A percentile compares a stretch with the other conserved stretches of the same genome.
phyloP scores from a whole-genome alignment of 78 protist species.

The Thecamonas trahens region DNA sequence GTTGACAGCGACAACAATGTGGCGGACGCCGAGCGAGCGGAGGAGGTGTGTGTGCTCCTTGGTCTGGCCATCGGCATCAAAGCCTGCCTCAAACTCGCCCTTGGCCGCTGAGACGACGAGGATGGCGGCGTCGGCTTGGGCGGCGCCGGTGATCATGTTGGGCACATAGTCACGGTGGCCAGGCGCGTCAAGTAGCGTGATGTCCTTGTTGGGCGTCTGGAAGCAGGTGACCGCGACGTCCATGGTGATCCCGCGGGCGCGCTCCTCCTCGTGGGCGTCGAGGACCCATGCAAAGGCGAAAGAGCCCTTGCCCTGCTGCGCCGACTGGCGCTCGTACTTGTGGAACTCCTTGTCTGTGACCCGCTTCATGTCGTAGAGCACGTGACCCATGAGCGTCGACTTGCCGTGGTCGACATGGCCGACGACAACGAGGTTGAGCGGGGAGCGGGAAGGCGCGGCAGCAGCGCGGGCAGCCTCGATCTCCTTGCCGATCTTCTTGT shows the following conservation, averaged over 20 bases:
- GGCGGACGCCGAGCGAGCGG: conserved; percentile 74
- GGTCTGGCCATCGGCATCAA: conserved; percentile 86
- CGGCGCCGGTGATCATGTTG: conserved; percentile 88
- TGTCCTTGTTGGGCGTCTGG: conserved; percentile 38
- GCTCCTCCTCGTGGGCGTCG: conserved; percentile 72
- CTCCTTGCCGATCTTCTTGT: too few relatives aligned
- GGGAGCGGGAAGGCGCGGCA: too few relatives aligned
- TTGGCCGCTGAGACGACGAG: conserved; percentile 75
- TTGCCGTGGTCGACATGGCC: conserved; percentile 93
- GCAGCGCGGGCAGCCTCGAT: too few relatives aligned
- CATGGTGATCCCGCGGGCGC: conserved; percentile 86
- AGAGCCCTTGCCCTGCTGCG: conserved; percentile 80
- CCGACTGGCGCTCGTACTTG: conserved; percentile 77
- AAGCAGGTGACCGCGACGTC: conserved; percentile 74
- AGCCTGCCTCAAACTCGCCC: conserved; percentile 90
- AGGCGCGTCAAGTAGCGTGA: conserved; percentile 97
- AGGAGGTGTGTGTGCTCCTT: conserved; percentile 86
- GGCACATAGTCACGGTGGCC: conserved; percentile 97
- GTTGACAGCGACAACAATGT: conserved; percentile 85
- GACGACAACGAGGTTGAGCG: conserved; percentile 9
- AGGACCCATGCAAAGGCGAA: conserved; percentile 96
- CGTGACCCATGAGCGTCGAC: conserved; percentile 85
- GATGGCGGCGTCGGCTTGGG: conserved; percentile 88
- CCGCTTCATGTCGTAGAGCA: conserved; percentile 56
- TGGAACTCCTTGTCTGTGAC: conserved; percentile 55